phyloP scores from a whole-genome alignment of 495 filamentous ascomycete species.

The Darksidea phi region DNA sequence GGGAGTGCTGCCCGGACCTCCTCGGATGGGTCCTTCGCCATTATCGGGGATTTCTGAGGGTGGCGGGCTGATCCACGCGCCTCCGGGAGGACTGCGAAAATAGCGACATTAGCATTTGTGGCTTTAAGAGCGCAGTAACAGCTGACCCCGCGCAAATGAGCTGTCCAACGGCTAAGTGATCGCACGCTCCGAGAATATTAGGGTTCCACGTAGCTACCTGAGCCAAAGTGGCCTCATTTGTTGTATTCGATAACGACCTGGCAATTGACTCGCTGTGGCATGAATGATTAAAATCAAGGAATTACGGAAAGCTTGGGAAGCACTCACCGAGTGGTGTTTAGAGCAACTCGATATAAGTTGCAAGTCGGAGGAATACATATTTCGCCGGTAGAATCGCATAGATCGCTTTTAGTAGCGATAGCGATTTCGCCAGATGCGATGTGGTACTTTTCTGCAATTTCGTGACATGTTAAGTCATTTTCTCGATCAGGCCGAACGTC shows the following conservation, averaged over 20 bases:
- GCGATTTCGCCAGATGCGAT: neutral
- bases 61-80: neutral
- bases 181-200: neutral
- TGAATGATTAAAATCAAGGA: neutral
- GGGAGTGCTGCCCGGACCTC: no score
- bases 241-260: neutral
- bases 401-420: neutral
- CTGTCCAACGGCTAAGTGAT: neutral
- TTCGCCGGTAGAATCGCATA: neutral
- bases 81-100: neutral
- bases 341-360: neutral
- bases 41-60: neutral
- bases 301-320: neutral
- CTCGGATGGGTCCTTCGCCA: neutral
- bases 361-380: neutral
- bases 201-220: neutral
- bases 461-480: neutral
- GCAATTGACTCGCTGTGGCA: neutral
- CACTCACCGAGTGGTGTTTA: neutral
- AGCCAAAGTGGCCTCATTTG: neutral
- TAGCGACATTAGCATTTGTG: neutral
- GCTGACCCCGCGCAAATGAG: neutral
- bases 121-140: neutral
- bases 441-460: neutral
- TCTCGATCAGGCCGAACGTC: neutral